Base-by-base conservation (phyloP, 768 basidiomycete species). In the Gautieria morchelliformis region DNA sequence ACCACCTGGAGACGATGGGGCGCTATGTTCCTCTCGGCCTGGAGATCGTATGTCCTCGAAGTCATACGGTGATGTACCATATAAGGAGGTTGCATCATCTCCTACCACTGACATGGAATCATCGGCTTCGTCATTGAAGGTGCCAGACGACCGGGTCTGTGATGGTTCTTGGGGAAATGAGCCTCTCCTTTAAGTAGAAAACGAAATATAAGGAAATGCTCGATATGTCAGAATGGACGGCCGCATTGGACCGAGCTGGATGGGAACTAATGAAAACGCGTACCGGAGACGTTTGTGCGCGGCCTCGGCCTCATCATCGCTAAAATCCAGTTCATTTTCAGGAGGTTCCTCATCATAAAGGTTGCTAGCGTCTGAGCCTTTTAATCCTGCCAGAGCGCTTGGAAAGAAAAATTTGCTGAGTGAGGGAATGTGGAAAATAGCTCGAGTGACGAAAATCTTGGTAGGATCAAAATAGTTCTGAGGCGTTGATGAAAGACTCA, bases 331-430 rank as follows among this genome's bases (percentile, higher is more conserved):
- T 66, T 97, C 95, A 56, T 91, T 81, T 19, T 90, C 93, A 1
- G 76, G 88, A 2, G 90, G 85, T 67, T 98, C 95, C 70, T 98
- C 95, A 66, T 98, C 95, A 62, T 93, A 83, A 10, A 93, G 76
- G 66, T 97, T 98, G 65, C 89, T 92, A 20, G 95, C 95, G 63
- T 98, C 95, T 61, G 89, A 93, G 42, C 94, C 95, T 66, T 85
- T 93, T 60, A 82, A 67, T 17, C 72, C 75, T 59, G 80, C 78
- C 47, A 97, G 77, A 47, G 84, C 80, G 39, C 78, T 75, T 46
- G 93, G 77, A 67, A 89, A 93, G 52, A 97, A 86, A 66, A 93
- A 94, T 44, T 80, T 78, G 69, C 93, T 93, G 42, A 82, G 82
- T 41, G 76, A 73, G 1, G 89, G 87, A 37, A 92, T 80, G 69